These are phyloP conservation scores for Discostella stelligera DNA, from an alignment of 352 stramenopile species.

Conservation along the genomic window DNA sequence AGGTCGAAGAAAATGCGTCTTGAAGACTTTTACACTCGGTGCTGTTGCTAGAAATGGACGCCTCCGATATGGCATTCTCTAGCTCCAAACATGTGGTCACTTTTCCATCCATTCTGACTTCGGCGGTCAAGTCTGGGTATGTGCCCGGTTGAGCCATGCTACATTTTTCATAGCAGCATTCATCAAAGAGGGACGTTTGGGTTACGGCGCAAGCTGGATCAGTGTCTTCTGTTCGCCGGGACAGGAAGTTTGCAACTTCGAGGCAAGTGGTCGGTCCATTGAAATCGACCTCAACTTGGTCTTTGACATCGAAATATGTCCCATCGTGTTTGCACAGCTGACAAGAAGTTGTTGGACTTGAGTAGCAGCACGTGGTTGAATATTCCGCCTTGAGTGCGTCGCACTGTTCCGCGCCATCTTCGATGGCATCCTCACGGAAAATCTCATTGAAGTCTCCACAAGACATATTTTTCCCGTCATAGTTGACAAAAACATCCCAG, in stretches of 20 bases:
- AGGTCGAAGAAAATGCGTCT: conserved; percentile 52
- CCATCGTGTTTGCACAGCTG: conserved; percentile 57
- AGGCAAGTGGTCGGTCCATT: conserved; percentile 57
- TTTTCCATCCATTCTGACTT: conserved; percentile 58
- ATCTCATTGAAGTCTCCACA: conserved; percentile 61
- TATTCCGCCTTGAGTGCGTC: conserved; percentile 30
- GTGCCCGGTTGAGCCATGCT: conserved; percentile 34
- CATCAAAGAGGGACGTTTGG: conserved; percentile 50
- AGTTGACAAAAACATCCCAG: conserved; percentile 59
- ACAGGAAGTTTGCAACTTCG: conserved; percentile 57
- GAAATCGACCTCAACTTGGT: conserved; percentile 62
- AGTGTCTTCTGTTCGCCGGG: conserved; percentile 48
- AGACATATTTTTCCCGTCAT: conserved; percentile 49
- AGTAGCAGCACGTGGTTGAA: conserved; percentile 54
- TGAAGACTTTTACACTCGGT: conserved; percentile 46
- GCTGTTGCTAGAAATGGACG: conserved; percentile 48
- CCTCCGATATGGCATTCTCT: conserved; percentile 55
- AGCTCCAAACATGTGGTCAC: conserved; percentile 54
- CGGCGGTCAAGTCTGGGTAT: conserved; percentile 55
- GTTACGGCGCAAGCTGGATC: conserved; percentile 45
- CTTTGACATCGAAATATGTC: conserved; percentile 53
- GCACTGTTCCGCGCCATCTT: conserved; percentile 49
- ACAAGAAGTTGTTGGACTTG: conserved; percentile 55
- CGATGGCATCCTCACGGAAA: conserved; percentile 42
- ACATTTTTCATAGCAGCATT: conserved; percentile 64